These are phyloP conservation scores for Tylopilus sp. DNA, from an alignment of 768 basidiomycete genomes.

Conservation along the genomic window DNA sequence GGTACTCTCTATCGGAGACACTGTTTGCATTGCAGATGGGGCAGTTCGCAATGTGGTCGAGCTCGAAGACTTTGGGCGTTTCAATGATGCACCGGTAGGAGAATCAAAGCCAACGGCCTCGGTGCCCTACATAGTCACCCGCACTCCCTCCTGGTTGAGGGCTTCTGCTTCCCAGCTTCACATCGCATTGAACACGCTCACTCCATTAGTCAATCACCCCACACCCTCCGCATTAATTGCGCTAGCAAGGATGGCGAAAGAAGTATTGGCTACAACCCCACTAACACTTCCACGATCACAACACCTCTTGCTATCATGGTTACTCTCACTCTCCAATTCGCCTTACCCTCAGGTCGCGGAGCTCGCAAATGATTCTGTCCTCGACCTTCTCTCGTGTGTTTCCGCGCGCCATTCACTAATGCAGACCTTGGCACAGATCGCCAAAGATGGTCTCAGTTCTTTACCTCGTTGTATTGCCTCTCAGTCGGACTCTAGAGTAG, in stretches of 20 bases:
- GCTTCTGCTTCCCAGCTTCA: slow-evolving; percentile 81
- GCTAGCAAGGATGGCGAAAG: slow-evolving; percentile 52
- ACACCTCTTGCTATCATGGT: slow-evolving; percentile 63
- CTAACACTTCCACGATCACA: slow-evolving; percentile 66
- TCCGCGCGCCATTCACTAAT: slow-evolving; percentile 47
- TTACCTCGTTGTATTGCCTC: slow-evolving; percentile 71
- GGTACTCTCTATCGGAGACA: slow-evolving; percentile 61
- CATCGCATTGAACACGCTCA: slow-evolving; percentile 75
- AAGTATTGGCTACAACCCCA: slow-evolving; percentile 51
- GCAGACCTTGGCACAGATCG: slow-evolving; percentile 58
- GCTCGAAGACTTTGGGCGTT: slow-evolving; percentile 59
- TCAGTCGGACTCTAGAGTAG: slow-evolving; percentile 71
- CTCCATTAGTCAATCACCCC: slow-evolving; percentile 68
- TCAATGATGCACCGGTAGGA: slow-evolving; percentile 17
- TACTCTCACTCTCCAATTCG: slow-evolving; percentile 70
- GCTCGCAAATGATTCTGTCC: slow-evolving; percentile 46
- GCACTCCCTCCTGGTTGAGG: slow-evolving; percentile 75
- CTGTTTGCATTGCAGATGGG: slow-evolving; percentile 60
- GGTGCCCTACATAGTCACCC: slow-evolving; percentile 46
- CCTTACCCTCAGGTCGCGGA: slow-evolving; percentile 49
- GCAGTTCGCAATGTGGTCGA: slow-evolving; percentile 50
- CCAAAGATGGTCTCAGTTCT: slow-evolving; percentile 59
- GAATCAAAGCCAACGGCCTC: slow-evolving; percentile 23
- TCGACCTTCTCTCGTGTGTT: slow-evolving; percentile 40
- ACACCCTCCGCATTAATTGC: slow-evolving; percentile 61